Evolutionary conservation across 495 filamentous ascomycete genomes (phyloP), one percentile per base, ranked within the genome.

Genomic region (Daldinia caldariorum): DNA sequence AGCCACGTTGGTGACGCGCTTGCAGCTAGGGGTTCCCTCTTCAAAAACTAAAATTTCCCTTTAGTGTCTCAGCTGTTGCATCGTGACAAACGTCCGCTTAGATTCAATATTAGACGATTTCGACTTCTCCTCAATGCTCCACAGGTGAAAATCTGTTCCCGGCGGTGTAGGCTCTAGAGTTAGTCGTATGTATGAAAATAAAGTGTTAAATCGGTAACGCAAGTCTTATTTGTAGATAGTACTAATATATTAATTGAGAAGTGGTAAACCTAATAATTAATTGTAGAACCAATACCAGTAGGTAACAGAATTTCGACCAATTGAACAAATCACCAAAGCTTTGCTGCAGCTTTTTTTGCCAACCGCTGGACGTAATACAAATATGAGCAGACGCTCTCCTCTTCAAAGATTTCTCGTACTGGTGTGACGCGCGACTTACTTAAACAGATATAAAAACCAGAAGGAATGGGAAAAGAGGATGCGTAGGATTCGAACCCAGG

Each of bases 221-320:
- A 51, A 31, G 20, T 32, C 12, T n/a, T 22, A n/a, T 31, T 13
- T 31, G n/a, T n/a, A n/a, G n/a, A n/a, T n/a, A n/a, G n/a, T n/a
- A n/a, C n/a, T n/a, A n/a, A 4, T 1, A 18, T 20, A 29, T 10
- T 26, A 26, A 7, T n/a, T n/a, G n/a, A 26, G 26, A 26, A 3
- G 26, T 26, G 26, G 26, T 3, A 26, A 3, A 26, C 3, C 1
- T 26, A 26, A 26, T 26, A 26, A 26, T 26, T 26, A 3, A 26
- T 26, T 26, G 26, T 26, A 26, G 26, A 26, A 26, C 26, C n/a
- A n/a, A n/a, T n/a, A n/a, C n/a, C n/a, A n/a, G n/a, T 26, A 53
- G 49, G 49, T 22, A 53, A 53, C 49, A 53, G 26, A 32, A 32
- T 53, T 53, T 32, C 6, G 49, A 32, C 49, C 49, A 53, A 32